These are phyloP conservation scores for Gautieria morchelliformis DNA, from an alignment of 768 basidiomycete species.

Conservation along the genomic window DNA sequence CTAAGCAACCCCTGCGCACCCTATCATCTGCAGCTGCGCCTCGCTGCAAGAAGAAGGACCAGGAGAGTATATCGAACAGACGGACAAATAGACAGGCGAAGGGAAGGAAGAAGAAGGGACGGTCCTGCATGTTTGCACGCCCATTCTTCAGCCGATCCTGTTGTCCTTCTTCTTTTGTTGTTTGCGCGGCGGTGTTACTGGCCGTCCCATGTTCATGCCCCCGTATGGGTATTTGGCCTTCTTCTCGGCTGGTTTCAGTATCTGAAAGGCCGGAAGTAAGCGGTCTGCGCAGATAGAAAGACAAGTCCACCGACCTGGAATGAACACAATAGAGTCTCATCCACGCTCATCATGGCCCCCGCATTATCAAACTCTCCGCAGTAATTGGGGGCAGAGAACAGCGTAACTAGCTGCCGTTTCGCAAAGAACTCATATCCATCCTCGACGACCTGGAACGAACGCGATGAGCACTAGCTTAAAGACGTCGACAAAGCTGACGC, in stretches of 20 bases:
- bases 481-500: conserved; percentile 19
- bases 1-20: neutral
- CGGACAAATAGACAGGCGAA: conserved; percentile 4
- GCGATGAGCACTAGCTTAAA: neutral
- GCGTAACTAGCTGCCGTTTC: conserved; percentile 90
- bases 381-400: conserved; percentile 95
- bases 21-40: neutral
- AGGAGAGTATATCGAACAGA: conserved; percentile 1
- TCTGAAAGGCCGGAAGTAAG: conserved; percentile 36
- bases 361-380: conserved; percentile 98
- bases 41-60: neutral
- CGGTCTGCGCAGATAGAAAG: neutral
- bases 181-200: conserved; percentile 93
- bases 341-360: conserved; percentile 99
- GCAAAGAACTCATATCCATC: conserved; percentile 99
- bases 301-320: conserved; percentile 68
- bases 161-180: conserved; percentile 95
- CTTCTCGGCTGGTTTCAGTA: conserved; percentile 98
- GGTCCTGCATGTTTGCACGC: neutral
- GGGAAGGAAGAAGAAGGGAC: neutral
- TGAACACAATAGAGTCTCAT: conserved; percentile 92
- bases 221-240: conserved; percentile 83
- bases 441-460: conserved; percentile 71
- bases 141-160: conserved; percentile 11
- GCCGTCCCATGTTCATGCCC: conserved; percentile 48